Conservation (phyloP, 2,329 filamentous ascomycete species). For the Chrysoporthe puriensis region DNA sequence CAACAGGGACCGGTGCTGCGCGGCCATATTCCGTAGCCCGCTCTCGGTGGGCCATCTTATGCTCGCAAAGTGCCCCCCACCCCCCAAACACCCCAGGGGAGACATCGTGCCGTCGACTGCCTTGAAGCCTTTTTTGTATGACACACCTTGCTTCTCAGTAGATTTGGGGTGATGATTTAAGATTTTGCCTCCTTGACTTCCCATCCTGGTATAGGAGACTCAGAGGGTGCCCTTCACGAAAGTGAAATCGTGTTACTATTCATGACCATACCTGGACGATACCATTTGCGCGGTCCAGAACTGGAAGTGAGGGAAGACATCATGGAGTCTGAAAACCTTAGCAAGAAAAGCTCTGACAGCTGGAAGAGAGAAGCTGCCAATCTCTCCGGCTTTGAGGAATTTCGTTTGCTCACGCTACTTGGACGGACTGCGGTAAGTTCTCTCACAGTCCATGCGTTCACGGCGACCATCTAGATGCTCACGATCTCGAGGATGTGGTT, state of each 20-base stretch:
- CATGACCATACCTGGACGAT: neutral
- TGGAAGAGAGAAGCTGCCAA: neutral
- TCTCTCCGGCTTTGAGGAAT: neutral
- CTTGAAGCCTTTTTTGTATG: neutral
- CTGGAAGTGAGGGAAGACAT: too few relatives aligned
- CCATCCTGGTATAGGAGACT: too few relatives aligned
- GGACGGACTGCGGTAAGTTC: conserved; percentile 2
- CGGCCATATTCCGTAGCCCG: neutral
- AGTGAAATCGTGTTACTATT: neutral
- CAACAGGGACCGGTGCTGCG: conserved; percentile 17
- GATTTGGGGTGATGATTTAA: neutral
- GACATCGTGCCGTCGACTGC: neutral
- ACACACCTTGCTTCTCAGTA: neutral
- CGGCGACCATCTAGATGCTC: too few relatives aligned
- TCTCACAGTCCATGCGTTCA: neutral
- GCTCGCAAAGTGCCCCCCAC: conserved; percentile 23
- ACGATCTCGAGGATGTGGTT: neutral
- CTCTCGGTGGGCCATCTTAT: conserved; percentile 27
- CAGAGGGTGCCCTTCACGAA: too few relatives aligned
- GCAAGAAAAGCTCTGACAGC: conserved; percentile 6
- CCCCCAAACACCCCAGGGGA: neutral
- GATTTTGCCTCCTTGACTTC: neutral
- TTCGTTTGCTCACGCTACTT: neutral
- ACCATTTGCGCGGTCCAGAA: neutral
- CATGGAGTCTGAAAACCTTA: neutral